Percentiles rank a stretch among this genome's conserved stretches.
phyloP scores from a whole-genome alignment of 177 flowering plant species.

The Vitis hybrid region DNA sequence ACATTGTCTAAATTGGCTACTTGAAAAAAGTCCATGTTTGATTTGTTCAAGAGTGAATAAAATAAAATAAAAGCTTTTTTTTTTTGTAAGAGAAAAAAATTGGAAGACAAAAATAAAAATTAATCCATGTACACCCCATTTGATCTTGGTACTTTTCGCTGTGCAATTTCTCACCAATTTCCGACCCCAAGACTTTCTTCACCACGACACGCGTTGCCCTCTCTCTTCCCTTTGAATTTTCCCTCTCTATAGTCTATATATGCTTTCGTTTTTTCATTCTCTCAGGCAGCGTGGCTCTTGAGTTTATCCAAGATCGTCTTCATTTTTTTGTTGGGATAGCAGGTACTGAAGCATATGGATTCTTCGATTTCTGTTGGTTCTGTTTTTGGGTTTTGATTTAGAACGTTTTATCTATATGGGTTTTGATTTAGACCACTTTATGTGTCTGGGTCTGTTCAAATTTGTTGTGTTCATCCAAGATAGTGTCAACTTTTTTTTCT shows the following conservation, averaged over 20 bases:
- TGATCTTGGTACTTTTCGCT: background rate
- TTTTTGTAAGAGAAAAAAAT: no score
- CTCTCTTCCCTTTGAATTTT: background rate
- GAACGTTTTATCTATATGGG: background rate
- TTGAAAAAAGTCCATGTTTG: no score
- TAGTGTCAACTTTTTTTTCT: no score
- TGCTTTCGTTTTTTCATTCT: background rate
- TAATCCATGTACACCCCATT: no score
- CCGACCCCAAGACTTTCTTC: slow-evolving; percentile 7
- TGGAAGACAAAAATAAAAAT: no score
- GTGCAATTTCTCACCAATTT: background rate
- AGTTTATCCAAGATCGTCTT: background rate
- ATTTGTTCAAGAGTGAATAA: no score
- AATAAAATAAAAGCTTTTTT: no score
- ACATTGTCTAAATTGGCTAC: no score
- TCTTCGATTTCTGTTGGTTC: slow-evolving; percentile 4
- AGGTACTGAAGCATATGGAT: slow-evolving; percentile 1
- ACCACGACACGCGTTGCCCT: background rate
- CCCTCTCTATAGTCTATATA: slow-evolving; percentile 1
- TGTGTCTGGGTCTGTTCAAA: background rate
- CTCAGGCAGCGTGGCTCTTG: background rate
- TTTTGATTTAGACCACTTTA: background rate
- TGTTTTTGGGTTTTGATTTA: slow-evolving; percentile 8
- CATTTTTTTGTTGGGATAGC: background rate
- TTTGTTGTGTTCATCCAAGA: background rate